Evolutionary conservation across 306 rosid genomes (phyloP).

Genomic region (Cucurbita pepo): DNA sequence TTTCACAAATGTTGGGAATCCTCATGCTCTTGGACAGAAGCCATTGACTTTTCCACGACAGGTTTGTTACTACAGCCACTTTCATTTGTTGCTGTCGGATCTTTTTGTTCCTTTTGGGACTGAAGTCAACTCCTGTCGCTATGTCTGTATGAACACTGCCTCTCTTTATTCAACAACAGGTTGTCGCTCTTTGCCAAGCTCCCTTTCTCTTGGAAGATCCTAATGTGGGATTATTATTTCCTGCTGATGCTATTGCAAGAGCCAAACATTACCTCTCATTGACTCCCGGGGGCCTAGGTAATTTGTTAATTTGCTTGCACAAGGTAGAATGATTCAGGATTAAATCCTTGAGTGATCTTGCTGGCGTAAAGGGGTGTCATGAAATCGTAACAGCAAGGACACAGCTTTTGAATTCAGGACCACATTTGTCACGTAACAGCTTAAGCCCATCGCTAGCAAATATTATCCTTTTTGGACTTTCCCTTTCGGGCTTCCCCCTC

Average conservation of each 20-base stretch:
- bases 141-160: background rate
- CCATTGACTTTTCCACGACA: slow-evolving; percentile 97
- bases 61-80: slow-evolving; percentile 27
- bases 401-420: background rate
- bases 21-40: slow-evolving; percentile 97
- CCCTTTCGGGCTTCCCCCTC: too few species aligned
- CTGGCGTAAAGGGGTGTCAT: background rate
- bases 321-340: background rate
- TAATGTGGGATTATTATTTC: slow-evolving; percentile 79
- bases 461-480: too few species aligned
- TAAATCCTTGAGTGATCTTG: background rate
- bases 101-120: background rate
- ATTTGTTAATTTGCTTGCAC: background rate
- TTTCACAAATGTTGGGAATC: slow-evolving; percentile 97
- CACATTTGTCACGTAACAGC: background rate
- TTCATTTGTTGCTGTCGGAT: slow-evolving; percentile 5
- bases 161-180: slow-evolving; percentile 31
- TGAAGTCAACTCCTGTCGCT: background rate
- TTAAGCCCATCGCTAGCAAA: too few species aligned
- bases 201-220: slow-evolving; percentile 94
- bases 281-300: slow-evolving; percentile 94
- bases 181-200: slow-evolving; percentile 97
- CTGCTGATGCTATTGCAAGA: slow-evolving; percentile 96
- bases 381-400: background rate
- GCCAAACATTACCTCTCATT: slow-evolving; percentile 75